A percentile compares a stretch with the other conserved stretches of the same genome.
Conservation (phyloP, 495 filamentous ascomycete genomes). For the Penicillium subrubescens region DNA sequence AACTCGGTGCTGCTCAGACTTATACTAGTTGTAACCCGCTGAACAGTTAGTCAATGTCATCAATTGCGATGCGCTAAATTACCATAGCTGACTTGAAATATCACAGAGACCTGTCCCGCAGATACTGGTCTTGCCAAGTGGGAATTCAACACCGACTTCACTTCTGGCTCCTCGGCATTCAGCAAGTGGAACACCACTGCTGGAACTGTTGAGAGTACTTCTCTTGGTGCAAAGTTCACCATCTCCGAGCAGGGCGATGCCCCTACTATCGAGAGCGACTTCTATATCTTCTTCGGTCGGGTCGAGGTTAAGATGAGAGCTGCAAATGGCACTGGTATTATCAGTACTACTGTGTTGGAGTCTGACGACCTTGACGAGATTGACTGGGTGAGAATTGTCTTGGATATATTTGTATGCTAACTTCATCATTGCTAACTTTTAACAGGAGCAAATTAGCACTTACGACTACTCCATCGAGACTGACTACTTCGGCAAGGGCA, state of each 20-base stretch:
- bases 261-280: conserved; percentile 73
- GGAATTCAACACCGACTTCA: conserved; percentile 66
- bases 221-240: conserved; percentile 68
- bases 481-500: conserved; percentile 95
- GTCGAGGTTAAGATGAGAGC: conserved; percentile 75
- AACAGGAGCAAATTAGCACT: conserved; percentile 59
- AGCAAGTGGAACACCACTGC: conserved; percentile 63
- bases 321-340: conserved; percentile 71
- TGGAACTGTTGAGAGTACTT: conserved; percentile 50
- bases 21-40: conserved; percentile 71
- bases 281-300: conserved; percentile 80
- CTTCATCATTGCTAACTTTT: background rate
- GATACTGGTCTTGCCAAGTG: conserved; percentile 63
- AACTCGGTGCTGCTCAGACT: conserved; percentile 66
- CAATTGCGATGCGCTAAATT: no score
- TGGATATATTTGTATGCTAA: background rate
- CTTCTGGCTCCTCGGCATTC: conserved; percentile 49
- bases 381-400: conserved; percentile 73
- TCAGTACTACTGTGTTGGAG: conserved; percentile 79
- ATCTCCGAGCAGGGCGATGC: conserved; percentile 70
- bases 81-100: conserved; percentile 1
- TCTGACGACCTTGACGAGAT: conserved; percentile 94
- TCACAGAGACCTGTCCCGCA: conserved; percentile 55
- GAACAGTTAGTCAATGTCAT: conserved; percentile 40
- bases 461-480: conserved; percentile 70